These are phyloP conservation scores for Penicillium mononematosum DNA, from an alignment of 495 filamentous ascomycete species.

Conservation along the genomic window DNA sequence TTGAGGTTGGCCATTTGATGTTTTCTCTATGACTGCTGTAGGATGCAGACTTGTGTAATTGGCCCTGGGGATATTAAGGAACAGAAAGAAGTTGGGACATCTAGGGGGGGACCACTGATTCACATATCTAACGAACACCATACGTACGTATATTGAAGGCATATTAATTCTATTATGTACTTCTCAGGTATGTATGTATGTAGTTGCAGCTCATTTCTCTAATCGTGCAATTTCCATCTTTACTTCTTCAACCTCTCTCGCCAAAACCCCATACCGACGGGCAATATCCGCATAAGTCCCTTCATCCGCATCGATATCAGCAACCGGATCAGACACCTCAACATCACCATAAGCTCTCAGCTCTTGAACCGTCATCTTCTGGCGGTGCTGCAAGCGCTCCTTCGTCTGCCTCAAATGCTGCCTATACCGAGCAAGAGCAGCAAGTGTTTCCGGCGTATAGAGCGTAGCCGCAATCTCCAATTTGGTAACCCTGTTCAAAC, in stretches of 20 bases:
- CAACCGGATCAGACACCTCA: slow-evolving; percentile 16
- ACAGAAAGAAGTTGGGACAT: slow-evolving; percentile 10
- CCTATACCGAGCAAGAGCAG: slow-evolving; percentile 57
- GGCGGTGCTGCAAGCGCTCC: slow-evolving; percentile 46
- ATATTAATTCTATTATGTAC: neutral
- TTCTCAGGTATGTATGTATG: neutral
- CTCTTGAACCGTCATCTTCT: slow-evolving; percentile 44
- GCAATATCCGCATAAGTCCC: slow-evolving; percentile 56
- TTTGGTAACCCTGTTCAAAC: slow-evolving; percentile 35
- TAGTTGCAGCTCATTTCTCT: slow-evolving; percentile 17
- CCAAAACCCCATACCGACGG: slow-evolving; percentile 56
- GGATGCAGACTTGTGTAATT: neutral
- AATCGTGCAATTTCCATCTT: slow-evolving; percentile 57
- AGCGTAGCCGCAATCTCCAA: slow-evolving; percentile 44
- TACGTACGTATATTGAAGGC: neutral
- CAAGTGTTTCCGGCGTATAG: slow-evolving; percentile 57
- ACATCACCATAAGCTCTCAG: slow-evolving; percentile 54
- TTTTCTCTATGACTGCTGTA: neutral
- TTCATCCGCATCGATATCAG: slow-evolving; percentile 16
- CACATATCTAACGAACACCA: neutral
- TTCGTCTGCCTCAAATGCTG: slow-evolving; percentile 53
- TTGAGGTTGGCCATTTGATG: neutral
- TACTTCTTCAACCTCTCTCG: slow-evolving; percentile 53
- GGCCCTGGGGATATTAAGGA: neutral
- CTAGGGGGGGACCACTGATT: neutral